Evolutionary conservation across 306 rosid species (phyloP), one percentile per base, ranked within the genome.

Genomic region (Sicyos baderoa): DNA sequence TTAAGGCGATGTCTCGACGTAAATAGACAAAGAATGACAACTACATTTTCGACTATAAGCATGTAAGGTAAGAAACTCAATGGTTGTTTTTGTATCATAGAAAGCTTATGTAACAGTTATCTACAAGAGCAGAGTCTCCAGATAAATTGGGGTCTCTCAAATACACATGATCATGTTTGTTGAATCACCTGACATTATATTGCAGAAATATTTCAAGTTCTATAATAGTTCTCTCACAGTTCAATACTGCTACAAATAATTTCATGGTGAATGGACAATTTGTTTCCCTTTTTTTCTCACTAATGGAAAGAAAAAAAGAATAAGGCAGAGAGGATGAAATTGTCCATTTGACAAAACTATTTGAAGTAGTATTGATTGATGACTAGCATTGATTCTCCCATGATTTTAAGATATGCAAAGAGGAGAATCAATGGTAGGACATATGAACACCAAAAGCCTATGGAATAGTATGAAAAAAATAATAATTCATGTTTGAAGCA

Each of bases 401-500:
- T 44, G 53, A 7, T 66, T 66, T 14, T 22, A 23, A 22, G 18
- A 66, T 66, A 66, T 66, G 56, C 49, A 66, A 22, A 15, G 14
- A 47, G 40, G 55, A 66, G 27, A 66, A 66, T 10, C 44, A 66
- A 48, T 3, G 8, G 13, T 19, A 65, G 15, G 48, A 48, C 56
- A 21, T 66, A 66, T 66, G 1, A 47, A 45, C 70, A 65, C 40
- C 18, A 18, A 51, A 60, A 19, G 54, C 54, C 70, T 65, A 21
- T 6, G 54, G 12, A 44, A 65, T 12, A 18, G 15, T 25, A 14
- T 58, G 61, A 18, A 21, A 6, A 35, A 64, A 42, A n/a, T n/a
- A 37, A 42, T 1, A 57, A 71, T 56, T 89, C 89, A 94, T 10
- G 88, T 90, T 86, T 90, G 99, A 71, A 94, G 99, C 72, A 94